Base-by-base conservation (phyloP, 768 basidiomycete species). In the Boletus tylopilopsis region DNA sequence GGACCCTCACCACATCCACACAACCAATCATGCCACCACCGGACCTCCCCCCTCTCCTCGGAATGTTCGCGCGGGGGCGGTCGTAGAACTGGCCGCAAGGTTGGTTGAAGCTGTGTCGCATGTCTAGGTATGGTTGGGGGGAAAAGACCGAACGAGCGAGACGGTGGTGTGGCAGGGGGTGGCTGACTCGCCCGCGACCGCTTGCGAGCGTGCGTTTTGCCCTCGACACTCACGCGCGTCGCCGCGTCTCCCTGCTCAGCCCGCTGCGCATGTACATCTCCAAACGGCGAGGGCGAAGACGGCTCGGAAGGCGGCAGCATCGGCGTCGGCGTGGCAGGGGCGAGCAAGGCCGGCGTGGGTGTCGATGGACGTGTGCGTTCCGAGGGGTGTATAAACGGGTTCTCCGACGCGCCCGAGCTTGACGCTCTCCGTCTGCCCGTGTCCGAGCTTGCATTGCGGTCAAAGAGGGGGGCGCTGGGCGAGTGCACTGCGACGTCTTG, bases 1-100 rank as follows among this genome's bases (percentile, higher is more conserved):
- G 79, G 71, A n/a, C 84, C 83, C 62, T 89, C 87, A 16, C 81
- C 73, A 56, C 87, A 88, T 12, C 88, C 88, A 64, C 88, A 90
- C 53, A 90, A 64, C 87, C 87, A 89, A 27, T 90, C 88, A 62
- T 88, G 87, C 88, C 88, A 90, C 88, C 88, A 90, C 52, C 78
- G 70, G 5, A 74, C 72, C 42, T 74, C 70, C 36, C 68, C 69
- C 23, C 54, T 61, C 32, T 66, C 69, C n/a, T 66, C 56, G 5
- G 54, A 50, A 18, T 64, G 50, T 30, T 38, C 18, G 29, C 37
- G 58, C 10, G 50, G 56, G 4, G 67, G 64, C 16, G 68, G 64
- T 36, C 61, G 51, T 39, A 70, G 51, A 53, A 47, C 54, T 0
- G 66, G 69, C 23, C 44, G 51, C 2, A 73, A 65, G n/a, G 67